These are phyloP conservation scores for Boletus coccyginus DNA, from an alignment of 768 basidiomycete species.

Conservation along the genomic window DNA sequence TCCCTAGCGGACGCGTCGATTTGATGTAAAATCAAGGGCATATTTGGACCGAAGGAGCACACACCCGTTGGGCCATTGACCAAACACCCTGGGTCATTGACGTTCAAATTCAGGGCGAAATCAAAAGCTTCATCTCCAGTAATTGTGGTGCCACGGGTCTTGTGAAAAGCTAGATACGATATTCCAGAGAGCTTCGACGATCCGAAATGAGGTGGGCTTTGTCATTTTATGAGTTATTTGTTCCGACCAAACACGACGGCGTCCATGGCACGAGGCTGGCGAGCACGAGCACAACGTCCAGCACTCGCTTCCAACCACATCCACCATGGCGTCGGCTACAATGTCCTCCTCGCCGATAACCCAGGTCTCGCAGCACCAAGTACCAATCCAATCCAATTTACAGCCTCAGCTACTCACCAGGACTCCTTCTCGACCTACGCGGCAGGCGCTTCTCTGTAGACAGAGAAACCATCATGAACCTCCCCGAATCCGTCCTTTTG, in stretches of 20 bases:
- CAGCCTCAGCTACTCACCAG: conserved; percentile 88
- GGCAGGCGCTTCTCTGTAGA: conserved; percentile 92
- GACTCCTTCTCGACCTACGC: conserved; percentile 87
- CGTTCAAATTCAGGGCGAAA: not conserved
- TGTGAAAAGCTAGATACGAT: not conserved
- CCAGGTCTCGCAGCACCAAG: conserved; percentile 50
- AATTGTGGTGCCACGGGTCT: not conserved
- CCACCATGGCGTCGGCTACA: conserved; percentile 37
- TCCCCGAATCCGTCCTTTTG: conserved; percentile 94
- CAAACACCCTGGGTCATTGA: not conserved
- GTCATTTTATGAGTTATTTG: conserved; percentile 23
- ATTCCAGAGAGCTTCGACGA: not conserved
- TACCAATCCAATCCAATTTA: conserved; percentile 63
- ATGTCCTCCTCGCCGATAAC: conserved; percentile 56
- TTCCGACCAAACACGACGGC: conserved; percentile 26
- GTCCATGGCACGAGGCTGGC: conserved; percentile 22
- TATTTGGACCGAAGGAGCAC: conserved; percentile 6
- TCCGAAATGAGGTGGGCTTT: not conserved
- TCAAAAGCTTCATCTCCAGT: not conserved
- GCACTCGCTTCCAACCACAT: conserved; percentile 9
- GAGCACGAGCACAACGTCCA: conserved; percentile 13
- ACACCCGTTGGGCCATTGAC: not conserved
- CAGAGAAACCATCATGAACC: conserved; percentile 96
- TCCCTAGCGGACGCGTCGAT: not conserved
- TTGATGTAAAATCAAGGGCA: conserved; percentile 12